Evolutionary conservation across 441 rosid species (phyloP).

Genomic region (Hura crepitans): DNA sequence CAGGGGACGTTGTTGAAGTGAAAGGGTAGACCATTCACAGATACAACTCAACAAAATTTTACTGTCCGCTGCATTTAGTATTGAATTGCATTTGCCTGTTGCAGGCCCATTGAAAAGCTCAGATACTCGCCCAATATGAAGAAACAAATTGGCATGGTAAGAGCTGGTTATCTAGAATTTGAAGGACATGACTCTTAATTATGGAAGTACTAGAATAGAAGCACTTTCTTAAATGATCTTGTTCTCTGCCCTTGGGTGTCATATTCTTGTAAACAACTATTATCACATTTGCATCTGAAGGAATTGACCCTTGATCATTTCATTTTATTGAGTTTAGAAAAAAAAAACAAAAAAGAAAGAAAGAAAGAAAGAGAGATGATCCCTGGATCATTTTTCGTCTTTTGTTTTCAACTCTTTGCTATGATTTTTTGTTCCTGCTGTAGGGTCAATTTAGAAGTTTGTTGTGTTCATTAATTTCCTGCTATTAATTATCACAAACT

Average conservation of each 20-base stretch:
- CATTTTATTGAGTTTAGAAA: not conserved
- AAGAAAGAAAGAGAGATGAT: not conserved
- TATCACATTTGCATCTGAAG: not conserved
- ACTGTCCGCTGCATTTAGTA: not conserved
- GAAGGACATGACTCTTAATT: not conserved
- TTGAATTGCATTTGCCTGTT: conserved; percentile 30
- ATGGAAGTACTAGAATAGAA: conserved; percentile 1
- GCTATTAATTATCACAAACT: not conserved
- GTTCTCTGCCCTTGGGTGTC: not conserved
- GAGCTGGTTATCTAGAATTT: conserved; percentile 27
- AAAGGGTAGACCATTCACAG: conserved; percentile 59
- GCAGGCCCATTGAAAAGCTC: conserved; percentile 91
- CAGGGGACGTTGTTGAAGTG: conserved; percentile 85
- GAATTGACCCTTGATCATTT: not conserved
- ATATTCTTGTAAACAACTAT: not conserved
- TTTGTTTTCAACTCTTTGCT: not conserved
- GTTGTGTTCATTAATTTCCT: conserved; percentile 9
- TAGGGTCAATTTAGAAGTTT: not conserved
- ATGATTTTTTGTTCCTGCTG: not conserved
- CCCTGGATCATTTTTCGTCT: not conserved
- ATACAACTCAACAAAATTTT: conserved; percentile 2
- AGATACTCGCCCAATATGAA: conserved; percentile 90
- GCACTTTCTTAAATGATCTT: not conserved
- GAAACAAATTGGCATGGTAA: conserved; percentile 93
- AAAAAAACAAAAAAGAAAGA: too few relatives aligned